Evolutionary conservation across 768 basidiomycete species (phyloP).

Genomic region (Lactarius hengduanensis): DNA sequence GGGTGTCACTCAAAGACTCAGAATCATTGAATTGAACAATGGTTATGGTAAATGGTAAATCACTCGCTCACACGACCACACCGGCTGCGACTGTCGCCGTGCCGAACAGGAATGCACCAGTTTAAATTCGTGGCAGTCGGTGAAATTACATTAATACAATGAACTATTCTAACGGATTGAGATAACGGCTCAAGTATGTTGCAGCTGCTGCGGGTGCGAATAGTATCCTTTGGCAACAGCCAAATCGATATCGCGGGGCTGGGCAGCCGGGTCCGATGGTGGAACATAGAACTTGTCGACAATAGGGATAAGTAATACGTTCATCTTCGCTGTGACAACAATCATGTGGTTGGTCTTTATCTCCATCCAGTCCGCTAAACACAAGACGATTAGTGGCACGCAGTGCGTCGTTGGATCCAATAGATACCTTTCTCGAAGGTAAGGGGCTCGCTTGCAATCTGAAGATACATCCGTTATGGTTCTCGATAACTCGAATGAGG

Average conservation of each 20-base stretch:
- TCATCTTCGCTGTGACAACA: slow-evolving; percentile 94
- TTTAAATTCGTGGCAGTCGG: background rate
- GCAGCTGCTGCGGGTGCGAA: slow-evolving; percentile 43
- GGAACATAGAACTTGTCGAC: slow-evolving; percentile 91
- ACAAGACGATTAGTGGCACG: slow-evolving; percentile 6
- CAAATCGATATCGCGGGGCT: slow-evolving; percentile 72
- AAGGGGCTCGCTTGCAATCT: slow-evolving; percentile 90
- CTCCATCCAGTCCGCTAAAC: slow-evolving; percentile 95
- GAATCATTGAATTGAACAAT: background rate
- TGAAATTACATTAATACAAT: background rate
- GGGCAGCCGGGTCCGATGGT: slow-evolving; percentile 73
- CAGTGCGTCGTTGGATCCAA: slow-evolving; percentile 1
- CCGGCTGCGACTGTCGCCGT: background rate
- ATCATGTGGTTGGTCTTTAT: slow-evolving; percentile 96
- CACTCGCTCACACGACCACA: background rate
- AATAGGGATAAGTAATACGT: slow-evolving; percentile 91
- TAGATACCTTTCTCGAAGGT: slow-evolving; percentile 88
- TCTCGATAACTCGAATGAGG: slow-evolving; percentile 6
- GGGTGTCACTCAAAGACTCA: background rate
- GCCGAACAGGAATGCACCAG: background rate
- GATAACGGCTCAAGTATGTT: background rate
- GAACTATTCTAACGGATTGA: background rate
- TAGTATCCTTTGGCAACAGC: slow-evolving; percentile 83
- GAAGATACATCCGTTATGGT: slow-evolving; percentile 5
- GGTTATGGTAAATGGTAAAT: background rate